These are phyloP conservation scores for Podospora sp. DNA, from an alignment of 495 filamentous ascomycete species.

Conservation along the genomic window DNA sequence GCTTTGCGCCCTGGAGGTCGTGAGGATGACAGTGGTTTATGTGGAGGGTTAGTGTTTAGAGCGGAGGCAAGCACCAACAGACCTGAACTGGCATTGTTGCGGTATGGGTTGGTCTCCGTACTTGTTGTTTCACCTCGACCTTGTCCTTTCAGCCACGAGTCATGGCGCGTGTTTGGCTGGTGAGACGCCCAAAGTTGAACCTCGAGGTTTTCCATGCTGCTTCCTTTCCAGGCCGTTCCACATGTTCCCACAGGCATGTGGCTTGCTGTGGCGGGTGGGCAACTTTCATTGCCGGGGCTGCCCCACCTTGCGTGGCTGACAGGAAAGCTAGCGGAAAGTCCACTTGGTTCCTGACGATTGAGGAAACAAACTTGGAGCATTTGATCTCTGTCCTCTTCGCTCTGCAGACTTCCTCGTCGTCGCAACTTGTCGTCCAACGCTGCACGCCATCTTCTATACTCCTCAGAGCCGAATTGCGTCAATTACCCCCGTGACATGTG, in stretches of 20 bases:
- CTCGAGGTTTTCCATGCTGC: background rate
- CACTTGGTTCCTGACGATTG: conserved; percentile 22
- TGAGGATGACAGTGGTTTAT: too few relatives aligned
- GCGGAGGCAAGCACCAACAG: background rate
- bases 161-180: conserved; percentile 2
- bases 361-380: conserved; percentile 18
- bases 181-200: background rate
- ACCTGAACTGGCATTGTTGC: background rate
- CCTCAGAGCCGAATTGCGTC: conserved; percentile 5
- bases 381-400: conserved; percentile 25
- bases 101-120: background rate
- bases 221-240: background rate
- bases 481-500: conserved; percentile 19
- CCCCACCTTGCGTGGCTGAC: background rate
- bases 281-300: background rate
- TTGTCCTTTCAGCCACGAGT: conserved; percentile 1
- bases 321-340: conserved; percentile 20
- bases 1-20: too few relatives aligned
- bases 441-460: background rate
- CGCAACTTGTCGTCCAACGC: background rate
- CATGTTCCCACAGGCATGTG: background rate
- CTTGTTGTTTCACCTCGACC: conserved; percentile 2
- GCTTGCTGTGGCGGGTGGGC: background rate
- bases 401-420: background rate
- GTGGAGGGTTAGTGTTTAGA: too few relatives aligned